Conservation (phyloP, 2,329 filamentous ascomycete genomes). For the Fusarium abutilonis region DNA sequence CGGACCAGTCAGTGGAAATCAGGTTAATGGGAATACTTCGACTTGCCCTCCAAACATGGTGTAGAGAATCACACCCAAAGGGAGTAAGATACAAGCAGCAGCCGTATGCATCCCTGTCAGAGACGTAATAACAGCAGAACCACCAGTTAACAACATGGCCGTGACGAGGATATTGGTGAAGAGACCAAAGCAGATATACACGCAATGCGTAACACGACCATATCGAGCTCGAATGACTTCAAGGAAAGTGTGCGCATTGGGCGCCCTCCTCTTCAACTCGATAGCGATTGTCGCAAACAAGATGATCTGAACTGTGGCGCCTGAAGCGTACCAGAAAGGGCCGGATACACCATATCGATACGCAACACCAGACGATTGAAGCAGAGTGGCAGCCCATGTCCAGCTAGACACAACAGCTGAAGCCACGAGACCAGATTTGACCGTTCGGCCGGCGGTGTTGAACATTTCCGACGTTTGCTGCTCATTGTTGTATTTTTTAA, state of each 20-base stretch:
- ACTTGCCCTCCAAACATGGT: conserved; percentile 70
- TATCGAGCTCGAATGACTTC: conserved; percentile 86
- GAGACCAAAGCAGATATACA: conserved; percentile 84
- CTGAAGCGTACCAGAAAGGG: conserved; percentile 67
- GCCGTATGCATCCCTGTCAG: conserved; percentile 65
- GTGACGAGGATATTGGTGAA: conserved; percentile 90
- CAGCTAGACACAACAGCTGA: conserved; percentile 92
- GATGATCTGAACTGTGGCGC: conserved; percentile 84
- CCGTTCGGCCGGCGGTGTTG: conserved; percentile 84
- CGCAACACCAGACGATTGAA: conserved; percentile 83
- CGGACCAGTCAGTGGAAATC: fast-evolving
- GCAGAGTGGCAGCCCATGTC: conserved; percentile 89
- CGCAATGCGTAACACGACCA: conserved; percentile 71
- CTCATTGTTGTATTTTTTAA: conserved; percentile 62
- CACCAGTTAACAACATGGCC: conserved; percentile 87
- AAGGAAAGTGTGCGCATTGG: conserved; percentile 86
- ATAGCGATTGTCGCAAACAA: conserved; percentile 92
- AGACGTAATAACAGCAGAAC: conserved; percentile 65
- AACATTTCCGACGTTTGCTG: conserved; percentile 94
- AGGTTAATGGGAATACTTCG: fast-evolving
- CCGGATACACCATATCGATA: conserved; percentile 79
- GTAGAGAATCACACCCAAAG: conserved; percentile 76
- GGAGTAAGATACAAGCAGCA: conserved; percentile 85
- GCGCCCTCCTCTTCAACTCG: conserved; percentile 85
- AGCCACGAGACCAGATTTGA: conserved; percentile 88